Base-by-base conservation (phyloP, 768 basidiomycete genomes). In the Rhodosporidiobolus odoratus region DNA sequence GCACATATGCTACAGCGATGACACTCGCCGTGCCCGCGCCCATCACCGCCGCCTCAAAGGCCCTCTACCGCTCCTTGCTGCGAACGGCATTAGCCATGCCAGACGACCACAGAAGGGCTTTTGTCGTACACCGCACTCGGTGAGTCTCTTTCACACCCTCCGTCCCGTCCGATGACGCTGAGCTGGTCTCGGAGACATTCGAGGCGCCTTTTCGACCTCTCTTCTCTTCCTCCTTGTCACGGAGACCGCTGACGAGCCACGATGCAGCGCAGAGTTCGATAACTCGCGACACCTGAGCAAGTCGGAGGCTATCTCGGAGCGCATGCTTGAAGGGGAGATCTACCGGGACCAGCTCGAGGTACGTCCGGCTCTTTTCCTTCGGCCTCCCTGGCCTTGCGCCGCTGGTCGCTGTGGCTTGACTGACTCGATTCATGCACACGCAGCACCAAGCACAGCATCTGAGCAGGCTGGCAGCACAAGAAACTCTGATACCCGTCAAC, bases 261-360 rank as follows among this genome's bases (percentile, higher is more conserved):
- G 27, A 5, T 12, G 16, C 62, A 68, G 71, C 2, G 52, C 64
- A 16, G 71, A 73, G 13, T 62, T 65, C 25, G 71, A 73, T 32
- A 34, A 41, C 15, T 62, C 67, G 6, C 43, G 63, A 2, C n/a
- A n/a, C 0, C 41, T 65, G 4, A 25, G 25, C 0, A 15, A 23
- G 0, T 5, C 3, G 0, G 45, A 43, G 0, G 60, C 52, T 10
- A 58, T 68, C 13, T 6, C 13, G 0, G 64, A 41, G 5, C 43
- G 64, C 2, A 41, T 45, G 5, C 37, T 53, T 6, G 63, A 73
- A 27, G 71, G 57, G 7, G 66, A 73, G 35, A 37, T 73, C 30
- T 73, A 68, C 43, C 63, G 54, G 30, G 71, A 68, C 43, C 63
- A 73, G 37, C 65, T 71, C 32, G 69, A 71, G 54, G 69, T 71